phyloP scores from a whole-genome alignment of 257 asterid genomes.

The Lycium barbarum region DNA sequence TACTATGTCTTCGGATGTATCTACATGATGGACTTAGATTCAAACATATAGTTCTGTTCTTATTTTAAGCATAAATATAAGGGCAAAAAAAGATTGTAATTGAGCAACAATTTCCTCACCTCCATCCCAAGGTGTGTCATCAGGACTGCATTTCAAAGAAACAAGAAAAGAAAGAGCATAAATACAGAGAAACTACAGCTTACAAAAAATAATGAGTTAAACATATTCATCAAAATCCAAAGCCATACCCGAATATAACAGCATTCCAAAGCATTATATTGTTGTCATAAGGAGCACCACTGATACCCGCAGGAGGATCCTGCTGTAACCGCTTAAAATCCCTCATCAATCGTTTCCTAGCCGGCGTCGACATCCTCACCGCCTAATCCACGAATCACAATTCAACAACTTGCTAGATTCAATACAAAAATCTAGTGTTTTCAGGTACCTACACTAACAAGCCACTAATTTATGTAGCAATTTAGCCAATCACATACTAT shows the following conservation, averaged over 20 bases:
- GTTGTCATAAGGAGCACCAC: slow-evolving; percentile 92
- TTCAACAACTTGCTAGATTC: not conserved
- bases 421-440: no score
- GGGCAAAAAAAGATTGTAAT: not conserved
- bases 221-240: not conserved
- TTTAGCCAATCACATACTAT: not conserved
- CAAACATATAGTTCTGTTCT: not conserved
- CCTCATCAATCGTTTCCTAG: slow-evolving; percentile 94
- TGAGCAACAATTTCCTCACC: slow-evolving; percentile 51
- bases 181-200: not conserved
- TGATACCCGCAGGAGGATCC: slow-evolving; percentile 96
- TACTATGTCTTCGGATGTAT: not conserved
- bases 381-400: slow-evolving; percentile 4
- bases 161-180: not conserved
- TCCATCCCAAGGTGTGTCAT: slow-evolving; percentile 99
- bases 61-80: not conserved
- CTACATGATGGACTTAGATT: not conserved
- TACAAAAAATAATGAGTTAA: not conserved
- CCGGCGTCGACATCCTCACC: slow-evolving; percentile 77
- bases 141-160: slow-evolving; percentile 72
- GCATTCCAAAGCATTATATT: slow-evolving; percentile 97
- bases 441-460: not conserved
- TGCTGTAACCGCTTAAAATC: slow-evolving; percentile 93
- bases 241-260: slow-evolving; percentile 79
- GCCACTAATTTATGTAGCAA: not conserved